Percentiles rank a stretch among this genome's conserved stretches.
Evolutionary conservation across 768 basidiomycete genomes (phyloP).

Genomic region (Boletus eberwhitei): DNA sequence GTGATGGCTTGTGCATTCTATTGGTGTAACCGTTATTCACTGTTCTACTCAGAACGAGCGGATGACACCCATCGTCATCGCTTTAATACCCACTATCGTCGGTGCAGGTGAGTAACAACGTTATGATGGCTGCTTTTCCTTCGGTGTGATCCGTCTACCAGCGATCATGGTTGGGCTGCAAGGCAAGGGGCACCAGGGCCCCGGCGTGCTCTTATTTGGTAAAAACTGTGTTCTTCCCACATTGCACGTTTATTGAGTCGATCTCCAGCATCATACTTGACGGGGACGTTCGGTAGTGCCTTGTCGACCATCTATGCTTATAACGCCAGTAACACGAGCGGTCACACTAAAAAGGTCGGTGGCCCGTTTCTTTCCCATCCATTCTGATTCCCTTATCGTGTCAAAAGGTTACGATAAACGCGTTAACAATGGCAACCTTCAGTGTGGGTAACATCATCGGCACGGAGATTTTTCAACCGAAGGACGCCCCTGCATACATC

Average conservation of each 20-base stretch:
- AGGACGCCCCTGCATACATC: constrained; percentile 59
- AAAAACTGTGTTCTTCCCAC: background rate
- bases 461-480: constrained; percentile 58
- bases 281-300: constrained; percentile 57
- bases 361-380: background rate
- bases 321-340: constrained; percentile 61
- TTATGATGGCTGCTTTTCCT: background rate
- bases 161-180: constrained; percentile 56
- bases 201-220: constrained; percentile 52
- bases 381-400: background rate
- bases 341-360: constrained; percentile 59
- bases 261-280: constrained; percentile 44
- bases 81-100: constrained; percentile 55
- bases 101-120: constrained; percentile 41
- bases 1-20: constrained; percentile 25
- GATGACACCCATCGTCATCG: constrained; percentile 59
- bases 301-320: constrained; percentile 61
- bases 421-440: constrained; percentile 55
- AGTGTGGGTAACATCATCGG: constrained; percentile 61
- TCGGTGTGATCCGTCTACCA: constrained; percentile 7
- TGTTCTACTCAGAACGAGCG: constrained; percentile 44
- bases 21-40: background rate
- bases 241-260: background rate
- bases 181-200: constrained; percentile 41
- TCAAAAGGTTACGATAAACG: constrained; percentile 52